Conservation (phyloP, 768 basidiomycete genomes). For the Candolleomyces aberdarensis region DNA sequence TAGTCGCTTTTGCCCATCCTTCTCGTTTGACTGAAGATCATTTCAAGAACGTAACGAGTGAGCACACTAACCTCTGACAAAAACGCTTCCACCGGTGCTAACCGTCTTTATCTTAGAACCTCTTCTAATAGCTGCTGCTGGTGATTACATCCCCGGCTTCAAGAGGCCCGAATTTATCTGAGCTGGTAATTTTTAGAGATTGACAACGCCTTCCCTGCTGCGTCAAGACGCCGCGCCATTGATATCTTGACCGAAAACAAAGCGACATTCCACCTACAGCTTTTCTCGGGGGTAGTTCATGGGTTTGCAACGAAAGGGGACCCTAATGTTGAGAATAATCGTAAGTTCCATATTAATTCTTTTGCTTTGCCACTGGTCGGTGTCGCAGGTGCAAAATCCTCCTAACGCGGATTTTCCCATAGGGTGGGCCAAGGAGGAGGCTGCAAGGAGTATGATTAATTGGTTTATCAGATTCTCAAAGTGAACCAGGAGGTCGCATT, state of each 20-base stretch:
- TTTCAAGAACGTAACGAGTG: conserved; percentile 46
- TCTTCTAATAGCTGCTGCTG: conserved; percentile 53
- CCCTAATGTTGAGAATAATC: conserved; percentile 35
- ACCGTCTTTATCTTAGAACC: conserved; percentile 36
- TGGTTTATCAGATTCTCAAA: conserved; percentile 50
- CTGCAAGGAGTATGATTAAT: conserved; percentile 43
- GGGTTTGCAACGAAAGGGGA: conserved; percentile 50
- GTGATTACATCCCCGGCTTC: conserved; percentile 22
- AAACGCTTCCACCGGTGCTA: not conserved
- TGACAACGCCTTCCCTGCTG: conserved; percentile 51
- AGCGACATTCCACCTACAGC: conserved; percentile 52
- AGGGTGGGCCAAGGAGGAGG: conserved; percentile 65
- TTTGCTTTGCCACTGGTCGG: not conserved
- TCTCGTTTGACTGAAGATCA: conserved; percentile 44
- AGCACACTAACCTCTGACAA: conserved; percentile 12
- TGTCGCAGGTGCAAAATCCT: not conserved
- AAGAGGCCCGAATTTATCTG: not conserved
- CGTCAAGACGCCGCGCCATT: conserved; percentile 53
- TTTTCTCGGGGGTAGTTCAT: conserved; percentile 50
- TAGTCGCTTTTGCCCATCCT: conserved; percentile 59
- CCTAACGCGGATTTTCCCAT: not conserved
- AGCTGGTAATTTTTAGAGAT: conserved; percentile 32
- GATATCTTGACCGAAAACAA: conserved; percentile 51
- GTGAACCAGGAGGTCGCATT: no score
- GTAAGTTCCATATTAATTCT: conserved; percentile 21